phyloP scores from a whole-genome alignment of 2,329 filamentous ascomycete species.

The Alternaria sp. region DNA sequence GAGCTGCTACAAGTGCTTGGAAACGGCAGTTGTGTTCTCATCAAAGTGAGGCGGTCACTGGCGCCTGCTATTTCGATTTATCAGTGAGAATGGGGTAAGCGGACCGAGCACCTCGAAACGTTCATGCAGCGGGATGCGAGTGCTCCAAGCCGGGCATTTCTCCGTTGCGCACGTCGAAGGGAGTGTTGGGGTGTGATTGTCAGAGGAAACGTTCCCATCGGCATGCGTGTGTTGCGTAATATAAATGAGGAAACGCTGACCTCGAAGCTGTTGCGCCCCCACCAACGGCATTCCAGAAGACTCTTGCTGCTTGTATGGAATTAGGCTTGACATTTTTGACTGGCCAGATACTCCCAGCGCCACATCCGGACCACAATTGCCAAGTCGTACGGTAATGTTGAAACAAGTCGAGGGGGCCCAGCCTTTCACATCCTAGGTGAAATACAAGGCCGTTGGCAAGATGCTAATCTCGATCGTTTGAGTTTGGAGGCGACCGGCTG shows the following conservation, averaged over 20 bases:
- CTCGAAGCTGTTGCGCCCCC: neutral
- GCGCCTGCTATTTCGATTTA: constrained; percentile 6
- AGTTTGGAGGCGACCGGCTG: constrained; percentile 13
- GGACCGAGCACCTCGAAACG: constrained; percentile 15
- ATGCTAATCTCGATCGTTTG: constrained; percentile 6
- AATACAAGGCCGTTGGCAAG: constrained; percentile 8
- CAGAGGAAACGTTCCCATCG: constrained; percentile 4
- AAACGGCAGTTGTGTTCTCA: constrained; percentile 1
- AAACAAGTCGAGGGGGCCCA: constrained; percentile 10
- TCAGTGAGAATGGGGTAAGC: constrained; percentile 13
- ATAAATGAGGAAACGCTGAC: constrained; percentile 15
- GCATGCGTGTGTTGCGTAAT: constrained; percentile 11
- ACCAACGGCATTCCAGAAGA: constrained; percentile 12
- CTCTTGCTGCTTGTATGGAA: constrained; percentile 17
- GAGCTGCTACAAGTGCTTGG: neutral
- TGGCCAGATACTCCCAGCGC: constrained; percentile 13
- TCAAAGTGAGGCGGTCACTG: constrained; percentile 12
- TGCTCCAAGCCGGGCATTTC: constrained; percentile 4
- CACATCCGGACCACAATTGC: constrained; percentile 1
- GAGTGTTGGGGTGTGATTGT: constrained; percentile 1
- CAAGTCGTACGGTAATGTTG: constrained; percentile 12
- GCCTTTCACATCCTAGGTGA: constrained; percentile 7
- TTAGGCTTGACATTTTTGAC: constrained; percentile 22
- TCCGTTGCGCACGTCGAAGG: constrained; percentile 4
- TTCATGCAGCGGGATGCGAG: constrained; percentile 8